Conservation (phyloP, 305 asterid genomes). For the Fraxinus nigra region DNA sequence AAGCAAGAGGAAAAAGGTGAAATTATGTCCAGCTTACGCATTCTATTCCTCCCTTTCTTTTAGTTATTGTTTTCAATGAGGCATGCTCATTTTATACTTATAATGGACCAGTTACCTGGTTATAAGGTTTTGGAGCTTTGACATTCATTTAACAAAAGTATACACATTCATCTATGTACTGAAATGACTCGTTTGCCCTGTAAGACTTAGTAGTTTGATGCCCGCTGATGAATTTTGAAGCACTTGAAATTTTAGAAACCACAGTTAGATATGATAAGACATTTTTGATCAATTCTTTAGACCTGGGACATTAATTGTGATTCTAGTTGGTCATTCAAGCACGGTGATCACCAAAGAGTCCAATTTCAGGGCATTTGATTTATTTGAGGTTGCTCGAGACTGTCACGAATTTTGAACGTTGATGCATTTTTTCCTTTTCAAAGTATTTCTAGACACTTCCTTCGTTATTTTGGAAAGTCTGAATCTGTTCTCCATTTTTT, state of each 20-base stretch:
- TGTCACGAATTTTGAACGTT: neutral
- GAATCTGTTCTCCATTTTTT: neutral
- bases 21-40: conserved; percentile 17
- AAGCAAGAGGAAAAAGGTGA: conserved; percentile 95
- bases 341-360: neutral
- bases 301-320: neutral
- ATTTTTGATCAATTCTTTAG: neutral
- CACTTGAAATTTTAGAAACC: neutral
- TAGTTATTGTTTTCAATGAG: neutral
- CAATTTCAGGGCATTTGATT: neutral
- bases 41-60: neutral
- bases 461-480: neutral
- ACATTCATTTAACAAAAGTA: neutral
- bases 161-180: neutral
- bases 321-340: neutral
- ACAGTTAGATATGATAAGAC: neutral
- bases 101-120: neutral
- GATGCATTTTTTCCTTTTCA: neutral
- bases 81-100: neutral
- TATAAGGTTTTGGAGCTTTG: neutral
- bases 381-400: neutral
- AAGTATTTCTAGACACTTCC: neutral
- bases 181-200: neutral
- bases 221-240: neutral
- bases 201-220: neutral